These are phyloP conservation scores for Schizochytrium sp. DNA, from an alignment of 108 stramenopile genomes.

Conservation along the genomic window DNA sequence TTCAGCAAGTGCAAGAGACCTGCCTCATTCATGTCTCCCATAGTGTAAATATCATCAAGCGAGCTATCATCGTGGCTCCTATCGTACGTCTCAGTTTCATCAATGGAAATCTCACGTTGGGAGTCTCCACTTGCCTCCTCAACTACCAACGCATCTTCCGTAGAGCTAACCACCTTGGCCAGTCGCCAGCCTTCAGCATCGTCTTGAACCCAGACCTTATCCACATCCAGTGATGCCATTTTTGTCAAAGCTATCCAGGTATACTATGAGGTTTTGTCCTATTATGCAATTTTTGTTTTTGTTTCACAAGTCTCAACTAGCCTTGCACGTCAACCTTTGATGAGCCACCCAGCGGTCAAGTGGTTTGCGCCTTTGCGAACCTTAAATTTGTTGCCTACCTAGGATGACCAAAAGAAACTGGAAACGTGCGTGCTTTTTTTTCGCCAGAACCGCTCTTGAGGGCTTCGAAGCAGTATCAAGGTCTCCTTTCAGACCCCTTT, in stretches of 20 bases:
- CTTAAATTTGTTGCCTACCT: not conserved
- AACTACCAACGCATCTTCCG: not conserved
- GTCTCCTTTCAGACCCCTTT: too few species aligned
- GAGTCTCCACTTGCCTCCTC: not conserved
- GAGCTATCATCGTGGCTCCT: conserved; percentile 21
- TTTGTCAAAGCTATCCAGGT: not conserved
- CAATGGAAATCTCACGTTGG: not conserved
- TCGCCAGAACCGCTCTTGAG: too few species aligned
- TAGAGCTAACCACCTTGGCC: not conserved
- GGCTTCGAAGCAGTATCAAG: too few species aligned
- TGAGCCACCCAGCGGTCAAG: not conserved
- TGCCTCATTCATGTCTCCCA: conserved; percentile 65
- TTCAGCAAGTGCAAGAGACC: conserved; percentile 66
- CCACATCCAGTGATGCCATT: not conserved
- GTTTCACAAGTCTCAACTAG: not conserved
- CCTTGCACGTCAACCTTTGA: not conserved
- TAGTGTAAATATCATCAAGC: conserved; percentile 61
- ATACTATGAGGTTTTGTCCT: not conserved
- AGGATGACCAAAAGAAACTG: not conserved
- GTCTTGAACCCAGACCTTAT: conserved; percentile 48
- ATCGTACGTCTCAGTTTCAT: not conserved
- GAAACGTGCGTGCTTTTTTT: too few species aligned
- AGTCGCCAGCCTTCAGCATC: not conserved
- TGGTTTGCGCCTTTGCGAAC: not conserved
- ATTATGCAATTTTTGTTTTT: not conserved